Evolutionary conservation across 768 basidiomycete genomes (phyloP).

Genomic region (Hygrophorus russula): DNA sequence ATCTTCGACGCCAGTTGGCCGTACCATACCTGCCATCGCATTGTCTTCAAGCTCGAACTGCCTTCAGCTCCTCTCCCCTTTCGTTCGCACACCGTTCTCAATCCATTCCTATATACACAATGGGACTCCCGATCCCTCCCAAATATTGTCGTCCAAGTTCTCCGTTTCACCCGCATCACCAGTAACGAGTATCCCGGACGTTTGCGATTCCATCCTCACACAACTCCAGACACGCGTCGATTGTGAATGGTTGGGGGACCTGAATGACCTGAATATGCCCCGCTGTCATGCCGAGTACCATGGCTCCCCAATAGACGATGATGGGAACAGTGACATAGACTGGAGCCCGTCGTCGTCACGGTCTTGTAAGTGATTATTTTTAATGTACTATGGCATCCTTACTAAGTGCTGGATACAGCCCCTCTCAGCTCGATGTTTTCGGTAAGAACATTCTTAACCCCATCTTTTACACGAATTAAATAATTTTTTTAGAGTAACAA

Average conservation of each 20-base stretch:
- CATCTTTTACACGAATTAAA: too few relatives aligned
- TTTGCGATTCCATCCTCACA: not conserved
- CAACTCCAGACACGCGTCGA: not conserved
- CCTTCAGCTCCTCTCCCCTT: conserved; percentile 1
- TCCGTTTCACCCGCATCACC: conserved; percentile 1
- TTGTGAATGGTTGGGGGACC: not conserved
- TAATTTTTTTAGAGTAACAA: too few relatives aligned
- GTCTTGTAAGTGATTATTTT: too few relatives aligned
- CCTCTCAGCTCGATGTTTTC: too few relatives aligned
- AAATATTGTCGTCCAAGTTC: conserved; percentile 1
- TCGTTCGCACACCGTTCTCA: not conserved
- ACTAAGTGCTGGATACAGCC: too few relatives aligned
- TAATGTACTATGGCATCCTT: too few relatives aligned
- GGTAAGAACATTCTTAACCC: too few relatives aligned
- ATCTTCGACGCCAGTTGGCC: conserved; percentile 8
- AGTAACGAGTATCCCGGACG: not conserved
- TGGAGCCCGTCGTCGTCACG: too few relatives aligned
- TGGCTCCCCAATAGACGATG: too few relatives aligned
- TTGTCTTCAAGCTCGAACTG: not conserved
- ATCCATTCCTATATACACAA: not conserved
- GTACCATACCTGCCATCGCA: conserved; percentile 7
- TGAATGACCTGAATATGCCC: too few relatives aligned
- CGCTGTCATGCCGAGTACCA: too few relatives aligned
- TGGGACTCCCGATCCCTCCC: not conserved
- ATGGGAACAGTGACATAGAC: too few relatives aligned